Percentiles rank a stretch among this genome's conserved stretches.
Evolutionary conservation across 2,329 filamentous ascomycete genomes (phyloP).

Genomic region (Sclerotinia spermophila): DNA sequence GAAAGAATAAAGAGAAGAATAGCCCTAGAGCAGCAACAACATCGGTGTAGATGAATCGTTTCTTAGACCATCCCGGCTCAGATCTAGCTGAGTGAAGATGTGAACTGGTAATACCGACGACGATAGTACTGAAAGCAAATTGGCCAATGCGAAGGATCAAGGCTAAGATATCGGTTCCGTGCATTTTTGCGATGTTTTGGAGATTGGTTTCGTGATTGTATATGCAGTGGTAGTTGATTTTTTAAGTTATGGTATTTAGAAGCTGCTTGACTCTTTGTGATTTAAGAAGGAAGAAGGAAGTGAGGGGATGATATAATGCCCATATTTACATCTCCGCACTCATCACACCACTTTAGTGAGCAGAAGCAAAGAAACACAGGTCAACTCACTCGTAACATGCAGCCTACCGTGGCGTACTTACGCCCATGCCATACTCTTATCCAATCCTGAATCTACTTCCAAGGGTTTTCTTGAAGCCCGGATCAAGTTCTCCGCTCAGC

Average conservation of each 20-base stretch:
- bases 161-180: background rate
- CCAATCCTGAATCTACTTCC: background rate
- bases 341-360: background rate
- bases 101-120: constrained; percentile 1
- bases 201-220: background rate
- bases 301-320: background rate
- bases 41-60: constrained; percentile 20
- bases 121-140: constrained; percentile 6
- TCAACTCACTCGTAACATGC: background rate
- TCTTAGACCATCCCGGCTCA: constrained; percentile 3
- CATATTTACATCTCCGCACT: background rate
- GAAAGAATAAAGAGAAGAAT: constrained; percentile 65
- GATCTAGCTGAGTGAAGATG: background rate
- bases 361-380: background rate
- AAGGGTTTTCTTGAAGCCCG: background rate
- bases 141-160: constrained; percentile 1
- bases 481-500: background rate
- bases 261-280: background rate
- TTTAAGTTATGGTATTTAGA: background rate
- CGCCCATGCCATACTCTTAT: background rate
- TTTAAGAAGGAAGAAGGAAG: background rate
- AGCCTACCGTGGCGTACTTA: background rate
- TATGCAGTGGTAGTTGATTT: background rate
- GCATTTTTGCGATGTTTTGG: background rate
- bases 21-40: constrained; percentile 58